Conservation (phyloP, 192 early-diverging fungal genomes). For the Mortierella alpina region DNA sequence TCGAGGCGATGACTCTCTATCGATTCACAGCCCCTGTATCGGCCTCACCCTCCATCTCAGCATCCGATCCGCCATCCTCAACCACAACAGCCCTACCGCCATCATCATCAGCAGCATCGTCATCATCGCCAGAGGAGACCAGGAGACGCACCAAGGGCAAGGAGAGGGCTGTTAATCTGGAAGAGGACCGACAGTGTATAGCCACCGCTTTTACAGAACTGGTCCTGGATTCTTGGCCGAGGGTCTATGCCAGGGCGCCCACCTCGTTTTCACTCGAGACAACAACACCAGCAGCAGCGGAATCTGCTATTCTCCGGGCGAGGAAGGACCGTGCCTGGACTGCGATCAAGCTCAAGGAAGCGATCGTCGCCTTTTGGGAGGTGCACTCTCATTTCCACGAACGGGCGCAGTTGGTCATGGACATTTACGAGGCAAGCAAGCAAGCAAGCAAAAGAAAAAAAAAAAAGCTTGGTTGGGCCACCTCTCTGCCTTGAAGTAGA, state of each 20-base stretch:
- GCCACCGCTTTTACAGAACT: slow-evolving; percentile 22
- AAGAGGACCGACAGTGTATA: slow-evolving; percentile 9
- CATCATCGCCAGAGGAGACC: background rate
- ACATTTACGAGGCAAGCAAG: slow-evolving; percentile 30
- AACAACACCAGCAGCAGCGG: background rate
- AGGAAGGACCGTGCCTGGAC: slow-evolving; percentile 20
- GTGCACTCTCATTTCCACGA: slow-evolving; percentile 33
- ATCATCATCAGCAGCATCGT: background rate
- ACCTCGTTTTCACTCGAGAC: background rate
- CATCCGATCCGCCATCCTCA: background rate
- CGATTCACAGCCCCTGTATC: background rate
- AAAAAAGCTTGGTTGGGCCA: background rate
- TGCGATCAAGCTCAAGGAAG: slow-evolving; percentile 16
- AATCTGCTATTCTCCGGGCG: background rate
- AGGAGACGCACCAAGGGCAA: slow-evolving; percentile 8
- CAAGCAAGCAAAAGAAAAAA: background rate
- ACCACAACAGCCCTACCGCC: background rate
- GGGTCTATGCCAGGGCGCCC: background rate
- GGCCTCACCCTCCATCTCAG: background rate
- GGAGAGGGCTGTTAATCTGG: slow-evolving; percentile 11
- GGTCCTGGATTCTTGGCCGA: slow-evolving; percentile 16
- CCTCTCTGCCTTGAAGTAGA: background rate
- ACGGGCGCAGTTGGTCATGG: slow-evolving; percentile 24
- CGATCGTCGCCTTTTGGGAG: slow-evolving; percentile 31
- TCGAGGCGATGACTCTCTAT: slow-evolving; percentile 29